These are phyloP conservation scores for Amanita thiersii DNA, from an alignment of 768 basidiomycete species.

Conservation along the genomic window DNA sequence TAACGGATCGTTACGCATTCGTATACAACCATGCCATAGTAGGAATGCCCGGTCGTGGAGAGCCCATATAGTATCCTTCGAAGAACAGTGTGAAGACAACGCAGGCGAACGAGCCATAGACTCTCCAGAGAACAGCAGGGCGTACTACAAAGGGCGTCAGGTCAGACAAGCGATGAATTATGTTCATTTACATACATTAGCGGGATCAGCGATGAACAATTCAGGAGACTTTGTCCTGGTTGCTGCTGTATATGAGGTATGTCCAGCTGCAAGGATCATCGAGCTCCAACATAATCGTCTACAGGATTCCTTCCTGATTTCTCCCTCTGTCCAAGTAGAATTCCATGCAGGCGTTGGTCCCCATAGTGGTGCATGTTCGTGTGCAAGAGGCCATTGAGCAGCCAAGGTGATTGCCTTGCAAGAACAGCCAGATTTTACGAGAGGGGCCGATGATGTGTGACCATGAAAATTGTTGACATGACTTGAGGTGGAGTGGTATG, in stretches of 20 bases:
- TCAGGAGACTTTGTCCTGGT: constrained; percentile 29
- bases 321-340: constrained; percentile 31
- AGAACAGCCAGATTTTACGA: constrained; percentile 27
- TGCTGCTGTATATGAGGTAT: constrained; percentile 52
- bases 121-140: constrained; percentile 73
- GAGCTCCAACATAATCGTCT: constrained; percentile 70
- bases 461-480: constrained; percentile 2
- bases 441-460: constrained; percentile 7
- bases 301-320: constrained; percentile 64
- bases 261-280: constrained; percentile 54
- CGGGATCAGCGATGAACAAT: constrained; percentile 52
- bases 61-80: constrained; percentile 72
- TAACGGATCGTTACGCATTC: constrained; percentile 38
- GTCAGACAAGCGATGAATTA: not conserved
- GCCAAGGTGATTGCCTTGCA: constrained; percentile 46
- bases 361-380: constrained; percentile 38
- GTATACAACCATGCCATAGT: constrained; percentile 67
- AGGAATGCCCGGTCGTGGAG: constrained; percentile 61
- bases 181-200: constrained; percentile 43
- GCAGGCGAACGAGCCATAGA: constrained; percentile 31
- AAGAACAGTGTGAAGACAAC: constrained; percentile 17
- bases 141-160: constrained; percentile 36
- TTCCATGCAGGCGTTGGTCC: constrained; percentile 2
- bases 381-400: constrained; percentile 38
- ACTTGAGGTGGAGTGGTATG: constrained; percentile 13